These are phyloP conservation scores for Draba incana DNA, from an alignment of 345 rosid genomes.

Conservation along the genomic window DNA sequence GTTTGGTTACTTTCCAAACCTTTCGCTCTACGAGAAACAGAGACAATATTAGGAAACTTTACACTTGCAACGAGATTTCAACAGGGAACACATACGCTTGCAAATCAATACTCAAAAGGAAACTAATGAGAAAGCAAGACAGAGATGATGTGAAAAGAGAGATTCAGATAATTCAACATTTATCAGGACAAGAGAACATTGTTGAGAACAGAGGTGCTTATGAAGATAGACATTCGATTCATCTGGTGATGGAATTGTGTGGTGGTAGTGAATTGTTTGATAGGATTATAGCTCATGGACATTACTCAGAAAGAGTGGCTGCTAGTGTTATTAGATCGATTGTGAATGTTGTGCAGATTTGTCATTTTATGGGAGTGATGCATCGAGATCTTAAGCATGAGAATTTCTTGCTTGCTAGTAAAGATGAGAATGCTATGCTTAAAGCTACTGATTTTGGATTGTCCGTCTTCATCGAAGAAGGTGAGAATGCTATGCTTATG, in stretches of 20 bases:
- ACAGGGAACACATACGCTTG: constrained; percentile 67
- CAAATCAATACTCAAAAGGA: constrained; percentile 78
- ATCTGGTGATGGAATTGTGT: constrained; percentile 87
- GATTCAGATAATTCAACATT: constrained; percentile 81
- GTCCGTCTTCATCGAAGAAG: constrained; percentile 41
- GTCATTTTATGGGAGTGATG: constrained; percentile 90
- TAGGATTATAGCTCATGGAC: constrained; percentile 72
- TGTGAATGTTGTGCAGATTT: constrained; percentile 71
- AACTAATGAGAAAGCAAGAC: constrained; percentile 56
- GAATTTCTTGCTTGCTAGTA: constrained; percentile 73
- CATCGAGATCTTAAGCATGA: constrained; percentile 92
- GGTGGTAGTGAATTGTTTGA: constrained; percentile 90
- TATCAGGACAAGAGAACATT: constrained; percentile 77
- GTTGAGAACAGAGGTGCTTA: constrained; percentile 76
- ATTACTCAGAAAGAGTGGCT: constrained; percentile 76
- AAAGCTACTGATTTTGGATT: constrained; percentile 88
- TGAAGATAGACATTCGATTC: constrained; percentile 73
- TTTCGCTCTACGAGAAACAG: too few species aligned
- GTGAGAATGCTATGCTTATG: too few species aligned
- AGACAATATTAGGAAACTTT: too few species aligned
- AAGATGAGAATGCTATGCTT: constrained; percentile 58
- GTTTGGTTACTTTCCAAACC: too few species aligned
- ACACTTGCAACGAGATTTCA: constrained; percentile 60
- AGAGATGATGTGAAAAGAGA: constrained; percentile 74
- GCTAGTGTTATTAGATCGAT: constrained; percentile 59